Evolutionary conservation across 164 flowering plant species (phyloP).

Genomic region (Magnolia changhungtana): DNA sequence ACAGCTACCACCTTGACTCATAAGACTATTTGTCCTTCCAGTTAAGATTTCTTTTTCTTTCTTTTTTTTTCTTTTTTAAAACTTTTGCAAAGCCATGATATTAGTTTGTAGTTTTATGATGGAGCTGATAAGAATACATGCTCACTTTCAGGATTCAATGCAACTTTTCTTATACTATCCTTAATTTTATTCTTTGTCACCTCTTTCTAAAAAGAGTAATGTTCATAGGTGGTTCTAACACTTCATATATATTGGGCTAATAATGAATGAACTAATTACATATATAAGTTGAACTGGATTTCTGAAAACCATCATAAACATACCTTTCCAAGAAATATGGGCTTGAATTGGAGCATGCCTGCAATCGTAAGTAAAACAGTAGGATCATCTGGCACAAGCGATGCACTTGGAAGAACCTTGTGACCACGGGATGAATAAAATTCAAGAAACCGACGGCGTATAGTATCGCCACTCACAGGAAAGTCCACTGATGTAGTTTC

Average conservation of each 20-base stretch:
- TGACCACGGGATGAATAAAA: constrained; percentile 93
- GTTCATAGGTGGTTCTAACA: not conserved
- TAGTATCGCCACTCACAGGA: constrained; percentile 67
- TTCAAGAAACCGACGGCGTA: constrained; percentile 70
- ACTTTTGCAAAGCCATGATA: too few species aligned
- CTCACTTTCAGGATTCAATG: not conserved
- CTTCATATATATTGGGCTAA: not conserved
- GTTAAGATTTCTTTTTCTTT: too few species aligned
- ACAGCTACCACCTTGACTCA: too few species aligned
- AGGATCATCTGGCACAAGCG: constrained; percentile 98
- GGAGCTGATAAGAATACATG: not conserved
- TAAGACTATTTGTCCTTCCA: too few species aligned
- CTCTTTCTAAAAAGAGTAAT: not conserved
- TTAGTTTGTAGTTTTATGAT: too few species aligned
- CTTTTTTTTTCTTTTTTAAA: too few species aligned
- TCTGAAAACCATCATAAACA: not conserved
- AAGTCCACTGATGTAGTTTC: constrained; percentile 34
- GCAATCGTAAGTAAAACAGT: constrained; percentile 92
- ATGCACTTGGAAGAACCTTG: constrained; percentile 84
- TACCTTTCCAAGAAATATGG: constrained; percentile 95
- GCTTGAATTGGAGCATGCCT: constrained; percentile 98
- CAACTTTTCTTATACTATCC: not conserved
- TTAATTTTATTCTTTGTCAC: not conserved
- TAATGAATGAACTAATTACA: not conserved
- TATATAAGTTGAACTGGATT: constrained; percentile 1